Evolutionary conservation across 228 moss, liverwort and hornwort species (phyloP).

Genomic region (Sphagnum fallax): DNA sequence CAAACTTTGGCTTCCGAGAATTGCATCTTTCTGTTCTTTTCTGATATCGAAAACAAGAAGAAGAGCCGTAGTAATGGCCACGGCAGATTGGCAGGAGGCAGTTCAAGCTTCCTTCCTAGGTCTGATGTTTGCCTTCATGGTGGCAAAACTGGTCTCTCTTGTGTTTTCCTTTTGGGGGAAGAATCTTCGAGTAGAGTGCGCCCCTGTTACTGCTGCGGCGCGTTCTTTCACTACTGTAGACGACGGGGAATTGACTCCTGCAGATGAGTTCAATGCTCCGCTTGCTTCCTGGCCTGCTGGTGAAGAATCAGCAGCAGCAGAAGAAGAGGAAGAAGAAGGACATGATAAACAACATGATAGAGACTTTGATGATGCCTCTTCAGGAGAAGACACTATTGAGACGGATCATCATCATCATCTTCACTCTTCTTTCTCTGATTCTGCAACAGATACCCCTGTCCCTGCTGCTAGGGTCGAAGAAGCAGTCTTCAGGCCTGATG

Average conservation of each 20-base stretch:
- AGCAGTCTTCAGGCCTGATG: too few relatives aligned
- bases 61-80: constrained; percentile 13
- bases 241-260: constrained; percentile 24
- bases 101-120: constrained; percentile 83
- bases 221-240: not conserved
- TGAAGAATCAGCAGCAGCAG: constrained; percentile 28
- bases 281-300: constrained; percentile 22
- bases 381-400: too few relatives aligned
- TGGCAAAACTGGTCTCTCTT: constrained; percentile 78
- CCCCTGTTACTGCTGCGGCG: not conserved
- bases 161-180: constrained; percentile 69
- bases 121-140: constrained; percentile 82
- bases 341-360: constrained; percentile 22
- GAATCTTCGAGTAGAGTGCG: constrained; percentile 67
- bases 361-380: too few relatives aligned
- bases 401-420: too few relatives aligned
- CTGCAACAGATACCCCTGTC: too few relatives aligned
- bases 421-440: too few relatives aligned
- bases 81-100: constrained; percentile 96
- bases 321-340: constrained; percentile 30
- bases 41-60: not conserved
- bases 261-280: constrained; percentile 17
- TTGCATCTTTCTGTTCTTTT: too few relatives aligned
- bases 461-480: too few relatives aligned
- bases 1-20: too few relatives aligned